A percentile compares a stretch with the other conserved stretches of the same genome.
Conservation (phyloP, 1,284 basidiomycete genomes). For the Puccinia coronata region DNA sequence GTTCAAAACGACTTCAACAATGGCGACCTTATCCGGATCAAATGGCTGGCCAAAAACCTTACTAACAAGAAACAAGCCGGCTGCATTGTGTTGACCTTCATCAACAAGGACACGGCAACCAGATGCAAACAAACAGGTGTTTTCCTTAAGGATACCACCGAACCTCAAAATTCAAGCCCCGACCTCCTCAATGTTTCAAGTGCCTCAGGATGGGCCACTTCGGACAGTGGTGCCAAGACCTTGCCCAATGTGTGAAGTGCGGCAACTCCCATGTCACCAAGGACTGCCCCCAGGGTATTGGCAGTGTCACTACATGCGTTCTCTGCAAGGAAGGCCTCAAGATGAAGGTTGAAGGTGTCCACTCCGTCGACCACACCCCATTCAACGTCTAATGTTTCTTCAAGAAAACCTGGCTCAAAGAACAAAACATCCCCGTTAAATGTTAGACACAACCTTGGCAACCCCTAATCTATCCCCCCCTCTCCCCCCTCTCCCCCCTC, state of each 20-base stretch:
- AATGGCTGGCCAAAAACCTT: neutral
- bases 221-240: neutral
- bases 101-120: neutral
- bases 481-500: too few relatives aligned
- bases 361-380: too few relatives aligned
- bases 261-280: neutral
- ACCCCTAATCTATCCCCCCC: too few relatives aligned
- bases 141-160: neutral
- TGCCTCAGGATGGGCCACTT: neutral
- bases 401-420: too few relatives aligned
- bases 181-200: neutral
- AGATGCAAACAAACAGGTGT: neutral
- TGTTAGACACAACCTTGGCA: too few relatives aligned
- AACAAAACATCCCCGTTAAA: too few relatives aligned
- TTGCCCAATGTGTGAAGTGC: neutral
- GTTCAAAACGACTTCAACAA: neutral
- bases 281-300: neutral
- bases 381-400: too few relatives aligned
- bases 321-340: slow-evolving; percentile 7
- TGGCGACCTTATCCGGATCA: neutral
- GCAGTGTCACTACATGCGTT: neutral
- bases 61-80: neutral
- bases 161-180: neutral
- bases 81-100: neutral
- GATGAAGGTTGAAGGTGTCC: neutral